phyloP scores from a whole-genome alignment of 805 yeast genomes.

The Yamadazyma sp. region DNA sequence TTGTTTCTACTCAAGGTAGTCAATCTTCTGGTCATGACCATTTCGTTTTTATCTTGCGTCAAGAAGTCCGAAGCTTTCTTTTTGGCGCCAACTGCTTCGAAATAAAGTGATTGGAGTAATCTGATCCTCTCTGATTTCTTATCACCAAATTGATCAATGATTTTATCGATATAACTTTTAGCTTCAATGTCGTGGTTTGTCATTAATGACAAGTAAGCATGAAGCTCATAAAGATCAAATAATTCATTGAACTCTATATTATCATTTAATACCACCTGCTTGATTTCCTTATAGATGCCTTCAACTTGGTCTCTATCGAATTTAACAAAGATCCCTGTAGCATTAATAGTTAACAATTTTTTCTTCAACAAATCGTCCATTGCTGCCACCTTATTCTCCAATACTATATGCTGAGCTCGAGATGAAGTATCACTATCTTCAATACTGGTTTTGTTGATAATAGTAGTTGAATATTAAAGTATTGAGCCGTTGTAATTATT shows the following conservation, averaged over 20 bases:
- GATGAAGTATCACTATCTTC: too few species aligned
- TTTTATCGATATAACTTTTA: slow-evolving; percentile 55
- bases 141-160: slow-evolving; percentile 61
- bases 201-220: slow-evolving; percentile 60
- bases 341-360: slow-evolving; percentile 48
- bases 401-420: too few species aligned
- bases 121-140: slow-evolving; percentile 53
- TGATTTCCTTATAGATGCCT: slow-evolving; percentile 39
- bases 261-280: slow-evolving; percentile 26
- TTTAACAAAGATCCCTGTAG: slow-evolving; percentile 48
- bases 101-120: slow-evolving; percentile 50
- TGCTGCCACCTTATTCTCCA: too few species aligned
- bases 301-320: slow-evolving; percentile 45
- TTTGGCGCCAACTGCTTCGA: slow-evolving; percentile 50
- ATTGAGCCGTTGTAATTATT: too few species aligned
- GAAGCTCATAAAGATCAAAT: slow-evolving; percentile 63
- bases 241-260: slow-evolving; percentile 43
- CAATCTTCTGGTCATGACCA: slow-evolving; percentile 34
- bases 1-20: slow-evolving; percentile 28
- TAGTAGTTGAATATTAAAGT: too few species aligned
- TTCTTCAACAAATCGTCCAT: slow-evolving; percentile 32
- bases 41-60: slow-evolving; percentile 31
- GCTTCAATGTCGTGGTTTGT: slow-evolving; percentile 73
- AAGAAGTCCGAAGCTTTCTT: slow-evolving; percentile 26
- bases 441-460: too few species aligned